phyloP scores from a whole-genome alignment of 2,329 filamentous ascomycete species.

The Alternaria longipes region DNA sequence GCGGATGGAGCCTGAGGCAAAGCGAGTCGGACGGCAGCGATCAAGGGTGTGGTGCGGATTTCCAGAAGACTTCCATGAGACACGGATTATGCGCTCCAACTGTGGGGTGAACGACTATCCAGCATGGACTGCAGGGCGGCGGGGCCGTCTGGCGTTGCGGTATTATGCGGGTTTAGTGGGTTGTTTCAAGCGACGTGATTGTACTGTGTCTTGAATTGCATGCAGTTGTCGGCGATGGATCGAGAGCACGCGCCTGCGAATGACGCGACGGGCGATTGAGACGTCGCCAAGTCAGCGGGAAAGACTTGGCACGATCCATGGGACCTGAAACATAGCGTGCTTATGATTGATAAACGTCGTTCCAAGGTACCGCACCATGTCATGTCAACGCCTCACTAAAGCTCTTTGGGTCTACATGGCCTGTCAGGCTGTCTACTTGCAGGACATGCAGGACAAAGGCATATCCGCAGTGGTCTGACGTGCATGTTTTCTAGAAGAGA shows the following conservation, averaged over 20 bases:
- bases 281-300: constrained; percentile 22
- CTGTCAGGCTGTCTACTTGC: constrained; percentile 12
- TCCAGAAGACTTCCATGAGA: constrained; percentile 40
- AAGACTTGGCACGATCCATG: constrained; percentile 15
- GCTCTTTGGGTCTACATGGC: constrained; percentile 2
- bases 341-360: constrained; percentile 31
- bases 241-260: constrained; percentile 17
- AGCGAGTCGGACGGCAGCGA: constrained; percentile 27
- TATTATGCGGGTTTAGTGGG: constrained; percentile 22
- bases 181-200: constrained; percentile 39
- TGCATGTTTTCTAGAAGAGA: constrained; percentile 14
- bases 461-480: constrained; percentile 13
- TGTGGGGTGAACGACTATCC: constrained; percentile 15
- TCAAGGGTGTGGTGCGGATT: constrained; percentile 33
- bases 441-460: constrained; percentile 17
- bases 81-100: constrained; percentile 27
- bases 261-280: constrained; percentile 29
- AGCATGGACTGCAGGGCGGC: constrained; percentile 9
- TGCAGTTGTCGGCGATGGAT: background rate
- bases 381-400: constrained; percentile 19
- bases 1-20: constrained; percentile 29
- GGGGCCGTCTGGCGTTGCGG: constrained; percentile 11
- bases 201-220: background rate
- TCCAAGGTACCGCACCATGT: constrained; percentile 19
- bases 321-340: constrained; percentile 40